phyloP scores from a whole-genome alignment of 2,329 filamentous ascomycete genomes.

The Pseudogymnoascus pannorum region DNA sequence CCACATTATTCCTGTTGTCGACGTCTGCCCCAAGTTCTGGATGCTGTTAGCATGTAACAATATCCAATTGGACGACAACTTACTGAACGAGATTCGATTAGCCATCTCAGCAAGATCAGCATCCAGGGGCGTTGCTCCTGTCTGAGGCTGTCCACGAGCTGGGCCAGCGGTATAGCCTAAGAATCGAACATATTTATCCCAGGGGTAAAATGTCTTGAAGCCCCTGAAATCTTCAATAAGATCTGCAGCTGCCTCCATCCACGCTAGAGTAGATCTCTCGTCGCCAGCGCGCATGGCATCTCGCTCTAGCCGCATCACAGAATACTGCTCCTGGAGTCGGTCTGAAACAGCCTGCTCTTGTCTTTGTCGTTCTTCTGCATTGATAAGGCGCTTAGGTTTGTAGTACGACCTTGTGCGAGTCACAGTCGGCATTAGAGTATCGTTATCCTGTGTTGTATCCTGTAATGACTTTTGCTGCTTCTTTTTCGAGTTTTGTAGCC shows the following conservation, averaged over 20 bases:
- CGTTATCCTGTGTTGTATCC: constrained; percentile 32
- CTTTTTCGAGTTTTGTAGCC: constrained; percentile 27
- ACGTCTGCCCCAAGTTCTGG: constrained; percentile 23
- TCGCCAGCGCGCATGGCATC: constrained; percentile 28
- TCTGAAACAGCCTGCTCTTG: constrained; percentile 29
- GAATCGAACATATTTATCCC: constrained; percentile 58
- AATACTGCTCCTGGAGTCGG: constrained; percentile 30
- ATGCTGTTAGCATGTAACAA: constrained; percentile 14
- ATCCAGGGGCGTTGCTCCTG: constrained; percentile 21
- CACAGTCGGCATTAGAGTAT: constrained; percentile 11
- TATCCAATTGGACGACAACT: not conserved
- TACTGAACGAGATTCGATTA: constrained; percentile 24
- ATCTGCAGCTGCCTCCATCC: constrained; percentile 53
- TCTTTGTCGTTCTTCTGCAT: constrained; percentile 24
- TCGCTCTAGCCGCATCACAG: constrained; percentile 36
- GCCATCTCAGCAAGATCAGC: constrained; percentile 24
- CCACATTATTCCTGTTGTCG: constrained; percentile 12
- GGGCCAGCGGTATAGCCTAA: constrained; percentile 33
- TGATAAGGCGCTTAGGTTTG: constrained; percentile 27
- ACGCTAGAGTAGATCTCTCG: constrained; percentile 28
- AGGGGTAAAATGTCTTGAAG: constrained; percentile 57
- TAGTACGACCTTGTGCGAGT: constrained; percentile 16
- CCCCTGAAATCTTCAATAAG: constrained; percentile 58
- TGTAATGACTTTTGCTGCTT: constrained; percentile 25
- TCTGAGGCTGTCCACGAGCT: constrained; percentile 16